These are phyloP conservation scores for Phytophthora citrophthora DNA, from an alignment of 352 stramenopile species.

Conservation along the genomic window DNA sequence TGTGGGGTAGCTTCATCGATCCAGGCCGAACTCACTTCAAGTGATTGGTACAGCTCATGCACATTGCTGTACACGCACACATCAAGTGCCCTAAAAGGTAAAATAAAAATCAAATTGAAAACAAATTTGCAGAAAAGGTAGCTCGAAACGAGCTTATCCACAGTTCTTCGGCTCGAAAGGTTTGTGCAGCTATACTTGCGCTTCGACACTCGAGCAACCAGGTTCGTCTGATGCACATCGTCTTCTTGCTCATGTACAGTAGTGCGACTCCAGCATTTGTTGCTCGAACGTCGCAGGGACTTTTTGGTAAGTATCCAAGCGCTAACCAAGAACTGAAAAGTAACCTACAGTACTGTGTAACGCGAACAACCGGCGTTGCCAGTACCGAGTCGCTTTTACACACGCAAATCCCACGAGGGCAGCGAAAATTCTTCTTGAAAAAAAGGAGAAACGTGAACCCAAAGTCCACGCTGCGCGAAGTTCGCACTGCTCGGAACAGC, in stretches of 20 bases:
- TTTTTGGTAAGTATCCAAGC: no score
- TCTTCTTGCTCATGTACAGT: background rate
- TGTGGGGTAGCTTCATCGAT: no score
- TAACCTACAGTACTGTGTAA: background rate
- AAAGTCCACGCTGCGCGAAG: background rate
- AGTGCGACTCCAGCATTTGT: background rate
- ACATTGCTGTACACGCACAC: no score
- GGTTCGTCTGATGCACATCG: background rate
- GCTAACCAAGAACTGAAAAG: background rate
- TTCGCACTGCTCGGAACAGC: background rate
- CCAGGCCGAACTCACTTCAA: no score
- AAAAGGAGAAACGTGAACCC: slow-evolving; percentile 13
- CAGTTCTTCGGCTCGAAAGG: background rate
- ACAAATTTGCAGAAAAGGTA: no score
- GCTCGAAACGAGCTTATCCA: no score
- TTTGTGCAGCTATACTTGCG: background rate
- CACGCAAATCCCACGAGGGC: slow-evolving; percentile 9
- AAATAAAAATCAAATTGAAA: no score
- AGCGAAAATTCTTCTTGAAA: slow-evolving; percentile 12
- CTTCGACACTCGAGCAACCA: background rate
- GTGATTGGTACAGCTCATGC: no score
- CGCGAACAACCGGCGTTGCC: background rate
- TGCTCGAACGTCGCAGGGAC: no score
- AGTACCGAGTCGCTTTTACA: slow-evolving; percentile 7
- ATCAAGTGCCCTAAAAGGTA: no score